A percentile compares a stretch with the other conserved stretches of the same genome.
phyloP scores from a whole-genome alignment of 2,329 filamentous ascomycete genomes.

The Sordariomycetes sp. region DNA sequence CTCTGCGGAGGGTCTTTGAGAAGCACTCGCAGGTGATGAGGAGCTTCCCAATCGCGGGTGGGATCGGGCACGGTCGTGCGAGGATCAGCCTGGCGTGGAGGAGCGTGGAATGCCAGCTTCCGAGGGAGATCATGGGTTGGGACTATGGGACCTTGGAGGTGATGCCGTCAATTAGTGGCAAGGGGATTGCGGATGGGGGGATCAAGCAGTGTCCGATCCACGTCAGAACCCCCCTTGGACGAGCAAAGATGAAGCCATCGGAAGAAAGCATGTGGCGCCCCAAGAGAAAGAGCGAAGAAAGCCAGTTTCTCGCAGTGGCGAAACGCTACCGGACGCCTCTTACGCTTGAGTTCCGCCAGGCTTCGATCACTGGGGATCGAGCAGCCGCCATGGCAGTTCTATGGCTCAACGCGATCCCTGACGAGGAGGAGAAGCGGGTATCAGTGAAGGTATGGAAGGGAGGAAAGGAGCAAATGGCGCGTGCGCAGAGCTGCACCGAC shows the following conservation, averaged over 20 bases:
- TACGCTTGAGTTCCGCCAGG: constrained; percentile 72
- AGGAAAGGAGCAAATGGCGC: constrained; percentile 41
- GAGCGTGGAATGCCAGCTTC: constrained; percentile 74
- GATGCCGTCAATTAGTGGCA: constrained; percentile 52
- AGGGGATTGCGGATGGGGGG: constrained; percentile 50
- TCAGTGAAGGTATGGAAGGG: constrained; percentile 90
- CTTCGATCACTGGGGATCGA: constrained; percentile 12
- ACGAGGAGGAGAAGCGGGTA: constrained; percentile 67
- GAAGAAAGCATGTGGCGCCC: constrained; percentile 7
- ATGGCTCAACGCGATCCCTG: constrained; percentile 78
- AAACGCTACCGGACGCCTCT: constrained; percentile 84
- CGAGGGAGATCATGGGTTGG: constrained; percentile 82
- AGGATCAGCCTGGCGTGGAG: constrained; percentile 86
- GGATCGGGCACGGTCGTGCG: constrained; percentile 82
- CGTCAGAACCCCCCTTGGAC: constrained; percentile 75
- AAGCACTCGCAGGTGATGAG: constrained; percentile 77
- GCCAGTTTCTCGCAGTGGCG: constrained; percentile 74
- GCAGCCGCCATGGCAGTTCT: constrained; percentile 42
- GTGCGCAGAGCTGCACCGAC: constrained; percentile 65
- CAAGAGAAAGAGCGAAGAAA: constrained; percentile 9
- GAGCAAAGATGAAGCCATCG: constrained; percentile 31
- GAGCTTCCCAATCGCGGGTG: constrained; percentile 95
- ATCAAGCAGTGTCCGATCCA: constrained; percentile 63
- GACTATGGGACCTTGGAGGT: constrained; percentile 95
- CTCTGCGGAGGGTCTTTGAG: constrained; percentile 77